Evolutionary conservation across 2,329 filamentous ascomycete genomes (phyloP).

Genomic region (Calonectria montana): DNA sequence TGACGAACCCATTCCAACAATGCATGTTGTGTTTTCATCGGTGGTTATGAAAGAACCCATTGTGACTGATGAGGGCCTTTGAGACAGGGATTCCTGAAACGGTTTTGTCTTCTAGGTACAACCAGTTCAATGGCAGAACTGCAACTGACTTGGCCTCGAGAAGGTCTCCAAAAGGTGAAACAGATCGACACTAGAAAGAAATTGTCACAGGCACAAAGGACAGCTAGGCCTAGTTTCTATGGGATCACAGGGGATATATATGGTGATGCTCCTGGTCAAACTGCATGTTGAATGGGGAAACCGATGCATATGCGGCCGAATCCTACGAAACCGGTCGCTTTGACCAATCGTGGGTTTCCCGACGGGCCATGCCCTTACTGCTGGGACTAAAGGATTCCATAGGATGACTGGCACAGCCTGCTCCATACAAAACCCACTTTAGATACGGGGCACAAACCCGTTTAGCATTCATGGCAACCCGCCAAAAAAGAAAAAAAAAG

Average conservation of each 20-base stretch:
- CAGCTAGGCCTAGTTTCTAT: background rate
- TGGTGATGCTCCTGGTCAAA: background rate
- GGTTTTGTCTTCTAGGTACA: background rate
- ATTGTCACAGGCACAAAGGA: background rate
- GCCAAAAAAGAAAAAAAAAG: too few species aligned
- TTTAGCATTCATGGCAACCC: too few species aligned
- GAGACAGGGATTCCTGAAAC: background rate
- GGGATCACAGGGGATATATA: background rate
- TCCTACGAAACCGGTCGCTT: background rate
- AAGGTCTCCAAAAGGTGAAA: background rate
- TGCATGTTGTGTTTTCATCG: background rate
- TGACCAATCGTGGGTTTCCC: background rate
- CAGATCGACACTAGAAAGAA: background rate
- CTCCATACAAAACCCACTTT: too few species aligned
- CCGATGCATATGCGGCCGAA: background rate
- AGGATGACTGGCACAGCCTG: too few species aligned
- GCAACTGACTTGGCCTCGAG: background rate
- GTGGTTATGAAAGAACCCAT: background rate
- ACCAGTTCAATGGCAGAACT: background rate
- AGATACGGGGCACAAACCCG: too few species aligned
- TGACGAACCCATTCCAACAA: conserved; percentile 2
- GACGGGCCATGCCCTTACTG: background rate
- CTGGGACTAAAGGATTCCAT: background rate
- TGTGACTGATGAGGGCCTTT: background rate
- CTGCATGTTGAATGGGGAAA: background rate